A percentile compares a stretch with the other conserved stretches of the same genome.
Conservation (phyloP, 1,139 yeast species). For the Taphrina deformans region DNA sequence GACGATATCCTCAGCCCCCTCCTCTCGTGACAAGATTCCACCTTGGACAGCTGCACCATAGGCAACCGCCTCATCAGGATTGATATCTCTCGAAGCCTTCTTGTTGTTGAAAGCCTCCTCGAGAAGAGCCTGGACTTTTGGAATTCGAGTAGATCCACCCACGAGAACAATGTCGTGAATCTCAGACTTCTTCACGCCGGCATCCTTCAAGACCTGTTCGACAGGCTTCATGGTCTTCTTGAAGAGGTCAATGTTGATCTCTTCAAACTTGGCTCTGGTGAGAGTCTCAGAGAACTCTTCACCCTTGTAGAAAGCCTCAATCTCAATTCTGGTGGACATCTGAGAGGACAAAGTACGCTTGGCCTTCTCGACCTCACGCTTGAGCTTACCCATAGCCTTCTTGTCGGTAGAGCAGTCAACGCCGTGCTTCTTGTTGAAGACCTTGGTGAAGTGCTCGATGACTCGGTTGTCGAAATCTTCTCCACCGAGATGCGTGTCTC, state of each 20-base stretch:
- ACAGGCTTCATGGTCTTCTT: constrained; percentile 90
- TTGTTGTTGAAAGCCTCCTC: constrained; percentile 87
- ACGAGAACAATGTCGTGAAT: constrained; percentile 90
- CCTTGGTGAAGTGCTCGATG: constrained; percentile 78
- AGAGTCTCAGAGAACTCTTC: constrained; percentile 89
- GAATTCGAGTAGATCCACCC: constrained; percentile 98
- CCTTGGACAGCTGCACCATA: constrained; percentile 98
- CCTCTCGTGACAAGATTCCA: constrained; percentile 89
- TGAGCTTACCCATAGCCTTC: constrained; percentile 82
- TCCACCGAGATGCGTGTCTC: constrained; percentile 96
- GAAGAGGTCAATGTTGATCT: constrained; percentile 81
- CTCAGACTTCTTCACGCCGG: constrained; percentile 77
- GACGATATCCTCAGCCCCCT: constrained; percentile 77
- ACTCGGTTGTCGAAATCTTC: constrained; percentile 93
- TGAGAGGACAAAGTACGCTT: constrained; percentile 91
- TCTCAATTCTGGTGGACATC: constrained; percentile 85
- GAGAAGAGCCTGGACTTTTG: constrained; percentile 88
- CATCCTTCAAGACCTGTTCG: constrained; percentile 86
- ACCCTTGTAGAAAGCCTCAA: constrained; percentile 94
- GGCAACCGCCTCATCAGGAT: constrained; percentile 97
- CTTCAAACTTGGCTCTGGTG: constrained; percentile 94
- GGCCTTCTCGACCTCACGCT: constrained; percentile 96
- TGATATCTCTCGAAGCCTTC: constrained; percentile 92
- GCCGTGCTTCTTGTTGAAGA: constrained; percentile 84
- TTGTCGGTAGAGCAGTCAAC: constrained; percentile 72